A percentile compares a stretch with the other conserved stretches of the same genome.
Evolutionary conservation across 2,329 filamentous ascomycete species (phyloP).

Genomic region (Achaetomium macrosporum): DNA sequence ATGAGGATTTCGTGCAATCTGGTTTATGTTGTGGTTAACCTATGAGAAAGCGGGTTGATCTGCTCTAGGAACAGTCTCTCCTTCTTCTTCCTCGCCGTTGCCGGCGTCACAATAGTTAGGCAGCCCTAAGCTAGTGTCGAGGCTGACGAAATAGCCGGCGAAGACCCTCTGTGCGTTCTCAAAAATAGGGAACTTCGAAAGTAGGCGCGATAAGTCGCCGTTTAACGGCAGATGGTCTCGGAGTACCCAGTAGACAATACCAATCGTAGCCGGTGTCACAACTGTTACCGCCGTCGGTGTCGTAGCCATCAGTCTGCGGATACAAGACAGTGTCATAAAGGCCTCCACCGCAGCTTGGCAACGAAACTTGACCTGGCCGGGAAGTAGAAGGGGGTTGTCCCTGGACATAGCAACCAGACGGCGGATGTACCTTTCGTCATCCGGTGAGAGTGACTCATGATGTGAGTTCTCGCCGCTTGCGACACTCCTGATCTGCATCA

Average conservation of each 20-base stretch:
- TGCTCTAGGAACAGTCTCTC: no score
- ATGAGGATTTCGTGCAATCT: no score
- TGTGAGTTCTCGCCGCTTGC: neutral
- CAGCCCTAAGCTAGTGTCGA: neutral
- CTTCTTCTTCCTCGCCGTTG: no score
- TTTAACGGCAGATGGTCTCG: neutral
- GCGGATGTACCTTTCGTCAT: neutral
- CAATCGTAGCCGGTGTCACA: neutral
- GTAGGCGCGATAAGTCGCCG: neutral
- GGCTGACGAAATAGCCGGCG: neutral
- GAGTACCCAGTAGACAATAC: conserved; percentile 1
- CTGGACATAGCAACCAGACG: neutral
- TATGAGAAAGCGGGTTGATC: no score
- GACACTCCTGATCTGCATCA: neutral
- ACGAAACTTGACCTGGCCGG: neutral
- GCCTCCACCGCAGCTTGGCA: conserved; percentile 3
- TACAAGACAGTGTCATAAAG: neutral
- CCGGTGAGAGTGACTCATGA: neutral
- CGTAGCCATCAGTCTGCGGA: neutral
- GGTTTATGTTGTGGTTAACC: no score
- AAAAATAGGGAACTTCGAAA: neutral
- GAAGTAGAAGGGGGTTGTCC: conserved; percentile 1
- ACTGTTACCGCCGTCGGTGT: neutral
- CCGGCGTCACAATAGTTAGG: no score
- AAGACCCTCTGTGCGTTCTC: neutral